Evolutionary conservation across 2,329 filamentous ascomycete genomes (phyloP).

Genomic region (Fusarium sp.): DNA sequence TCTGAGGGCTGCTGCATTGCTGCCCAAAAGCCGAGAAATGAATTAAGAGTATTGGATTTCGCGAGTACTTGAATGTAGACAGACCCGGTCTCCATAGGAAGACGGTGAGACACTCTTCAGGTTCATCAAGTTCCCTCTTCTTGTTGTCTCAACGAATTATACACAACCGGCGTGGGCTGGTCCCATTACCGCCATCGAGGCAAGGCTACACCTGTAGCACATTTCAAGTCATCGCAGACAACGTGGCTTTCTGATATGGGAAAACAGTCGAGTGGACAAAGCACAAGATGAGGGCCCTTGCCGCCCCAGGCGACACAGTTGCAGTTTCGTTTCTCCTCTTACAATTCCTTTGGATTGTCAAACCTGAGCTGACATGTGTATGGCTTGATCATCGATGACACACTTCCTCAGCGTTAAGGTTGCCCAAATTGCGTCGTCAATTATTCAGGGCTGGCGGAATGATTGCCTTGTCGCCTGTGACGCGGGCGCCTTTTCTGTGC

Average conservation of each 20-base stretch:
- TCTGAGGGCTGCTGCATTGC: constrained; percentile 21
- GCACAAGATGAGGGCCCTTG: constrained; percentile 12
- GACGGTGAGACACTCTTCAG: not conserved
- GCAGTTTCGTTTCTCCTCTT: constrained; percentile 16
- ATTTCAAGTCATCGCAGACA: constrained; percentile 13
- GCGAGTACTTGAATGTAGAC: constrained; percentile 9
- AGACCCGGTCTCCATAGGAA: not conserved
- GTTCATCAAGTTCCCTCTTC: not conserved
- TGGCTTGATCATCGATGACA: constrained; percentile 6
- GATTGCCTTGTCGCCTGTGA: constrained; percentile 2
- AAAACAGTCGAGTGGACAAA: not conserved
- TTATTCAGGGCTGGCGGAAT: constrained; percentile 23
- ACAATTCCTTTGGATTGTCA: not conserved
- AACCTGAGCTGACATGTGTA: constrained; percentile 23
- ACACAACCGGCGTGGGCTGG: not conserved
- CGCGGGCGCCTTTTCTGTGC: constrained; percentile 15
- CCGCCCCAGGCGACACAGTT: not conserved
- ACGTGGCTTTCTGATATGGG: constrained; percentile 1
- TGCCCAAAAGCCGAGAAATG: constrained; percentile 20
- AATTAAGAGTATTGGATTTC: not conserved
- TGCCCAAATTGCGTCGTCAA: not conserved
- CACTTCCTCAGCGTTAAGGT: not conserved
- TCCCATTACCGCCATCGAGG: not conserved
- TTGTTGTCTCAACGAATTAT: not conserved
- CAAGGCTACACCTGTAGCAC: constrained; percentile 13